Evolutionary conservation across 768 basidiomycete genomes (phyloP).

Genomic region (Suillus brevipes): DNA sequence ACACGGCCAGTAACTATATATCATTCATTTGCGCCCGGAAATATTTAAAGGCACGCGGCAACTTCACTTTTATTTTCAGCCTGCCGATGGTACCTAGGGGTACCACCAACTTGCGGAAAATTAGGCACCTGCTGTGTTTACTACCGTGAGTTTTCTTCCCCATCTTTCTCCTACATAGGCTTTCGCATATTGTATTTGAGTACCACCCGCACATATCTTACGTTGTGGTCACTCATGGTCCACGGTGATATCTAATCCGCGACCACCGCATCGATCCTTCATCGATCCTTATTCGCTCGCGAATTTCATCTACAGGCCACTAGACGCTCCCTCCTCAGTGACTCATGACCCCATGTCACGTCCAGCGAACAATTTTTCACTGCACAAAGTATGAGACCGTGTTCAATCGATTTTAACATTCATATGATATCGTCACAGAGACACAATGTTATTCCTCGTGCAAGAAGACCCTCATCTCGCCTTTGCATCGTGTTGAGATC

Average conservation of each 20-base stretch:
- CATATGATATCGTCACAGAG: neutral
- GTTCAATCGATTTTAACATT: neutral
- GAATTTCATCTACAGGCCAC: neutral
- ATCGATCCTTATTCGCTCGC: neutral
- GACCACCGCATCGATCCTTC: neutral
- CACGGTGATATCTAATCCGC: slow-evolving; percentile 1
- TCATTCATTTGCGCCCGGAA: slow-evolving; percentile 2
- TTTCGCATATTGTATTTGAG: neutral
- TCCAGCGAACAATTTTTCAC: neutral
- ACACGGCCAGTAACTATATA: slow-evolving; percentile 1
- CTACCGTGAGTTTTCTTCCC: neutral
- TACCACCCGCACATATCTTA: neutral
- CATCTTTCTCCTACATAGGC: neutral
- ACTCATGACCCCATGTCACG: neutral
- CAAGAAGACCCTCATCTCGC: neutral
- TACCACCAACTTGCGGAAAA: neutral
- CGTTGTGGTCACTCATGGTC: neutral
- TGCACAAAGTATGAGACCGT: neutral
- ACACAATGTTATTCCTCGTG: neutral
- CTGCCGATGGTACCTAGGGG: neutral
- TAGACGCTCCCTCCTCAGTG: neutral
- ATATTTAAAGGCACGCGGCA: neutral
- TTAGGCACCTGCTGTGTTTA: neutral
- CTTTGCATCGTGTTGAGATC: neutral
- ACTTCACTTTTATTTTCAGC: neutral